Percentiles rank a stretch among this genome's conserved stretches.
Conservation (phyloP, 2,329 filamentous ascomycete genomes). For the Aspergillus hortae region DNA sequence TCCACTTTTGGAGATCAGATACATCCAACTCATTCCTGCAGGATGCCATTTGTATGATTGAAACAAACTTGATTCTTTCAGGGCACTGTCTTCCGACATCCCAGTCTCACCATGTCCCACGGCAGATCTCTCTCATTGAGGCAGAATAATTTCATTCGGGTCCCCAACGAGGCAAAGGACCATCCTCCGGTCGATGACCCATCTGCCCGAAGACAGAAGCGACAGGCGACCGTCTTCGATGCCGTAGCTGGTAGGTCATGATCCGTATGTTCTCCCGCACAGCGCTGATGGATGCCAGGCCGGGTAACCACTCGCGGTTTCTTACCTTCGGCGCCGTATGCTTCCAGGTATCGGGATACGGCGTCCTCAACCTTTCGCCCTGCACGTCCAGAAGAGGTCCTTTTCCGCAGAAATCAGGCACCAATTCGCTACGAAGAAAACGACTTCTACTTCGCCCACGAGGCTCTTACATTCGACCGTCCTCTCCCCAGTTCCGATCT, state of each 20-base stretch:
- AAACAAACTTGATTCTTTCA: neutral
- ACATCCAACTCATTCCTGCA: neutral
- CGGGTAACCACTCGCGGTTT: conserved; percentile 44
- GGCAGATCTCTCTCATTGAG: conserved; percentile 18
- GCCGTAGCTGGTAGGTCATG: conserved; percentile 50
- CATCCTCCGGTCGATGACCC: conserved; percentile 3
- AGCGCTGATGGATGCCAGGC: conserved; percentile 31
- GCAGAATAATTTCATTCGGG: conserved; percentile 16
- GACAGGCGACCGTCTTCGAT: conserved; percentile 53
- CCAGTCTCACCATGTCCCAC: conserved; percentile 16
- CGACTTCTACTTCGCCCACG: conserved; percentile 54
- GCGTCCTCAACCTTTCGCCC: conserved; percentile 34
- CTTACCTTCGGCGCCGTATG: conserved; percentile 15
- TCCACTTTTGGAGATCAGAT: neutral
- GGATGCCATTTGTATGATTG: neutral
- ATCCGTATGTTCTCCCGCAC: neutral
- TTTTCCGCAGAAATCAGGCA: conserved; percentile 52
- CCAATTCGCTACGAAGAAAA: conserved; percentile 51
- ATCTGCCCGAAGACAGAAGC: conserved; percentile 21
- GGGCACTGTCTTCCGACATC: neutral
- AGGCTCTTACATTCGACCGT: conserved; percentile 36
- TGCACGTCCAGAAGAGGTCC: conserved; percentile 56
- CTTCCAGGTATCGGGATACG: conserved; percentile 32
- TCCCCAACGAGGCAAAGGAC: conserved; percentile 10
- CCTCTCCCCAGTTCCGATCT: conserved; percentile 55